phyloP scores from a whole-genome alignment of 1,284 basidiomycete genomes.

The Ustanciosporium gigantosporum region DNA sequence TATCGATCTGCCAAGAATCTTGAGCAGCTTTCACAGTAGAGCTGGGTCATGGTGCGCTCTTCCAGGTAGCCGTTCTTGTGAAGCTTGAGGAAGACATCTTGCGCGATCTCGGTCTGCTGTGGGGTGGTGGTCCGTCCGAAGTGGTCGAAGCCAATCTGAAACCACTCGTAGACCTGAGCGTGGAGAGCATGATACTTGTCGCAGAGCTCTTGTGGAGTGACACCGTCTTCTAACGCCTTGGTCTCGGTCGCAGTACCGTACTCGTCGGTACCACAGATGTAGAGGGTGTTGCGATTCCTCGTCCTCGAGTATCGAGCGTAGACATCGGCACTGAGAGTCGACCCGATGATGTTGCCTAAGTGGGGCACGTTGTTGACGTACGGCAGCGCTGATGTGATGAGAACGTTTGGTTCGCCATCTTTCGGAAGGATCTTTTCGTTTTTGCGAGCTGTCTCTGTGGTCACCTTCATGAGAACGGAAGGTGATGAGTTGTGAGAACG shows the following conservation, averaged over 20 bases:
- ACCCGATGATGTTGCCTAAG: conserved; percentile 98
- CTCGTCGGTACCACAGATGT: conserved; percentile 97
- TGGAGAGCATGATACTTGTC: conserved; percentile 92
- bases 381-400: conserved; percentile 94
- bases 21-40: conserved; percentile 53
- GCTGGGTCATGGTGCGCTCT: conserved; percentile 56
- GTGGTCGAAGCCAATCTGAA: conserved; percentile 88
- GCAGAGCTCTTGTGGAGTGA: conserved; percentile 83
- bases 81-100: conserved; percentile 59
- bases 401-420: conserved; percentile 63
- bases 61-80: conserved; percentile 57
- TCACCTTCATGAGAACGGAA: conserved; percentile 53
- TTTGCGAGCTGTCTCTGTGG: conserved; percentile 35
- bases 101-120: conserved; percentile 73
- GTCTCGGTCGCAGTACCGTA: conserved; percentile 99
- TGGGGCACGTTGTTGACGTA: conserved; percentile 99
- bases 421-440: conserved; percentile 49
- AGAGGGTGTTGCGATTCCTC: conserved; percentile 66
- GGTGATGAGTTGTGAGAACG: conserved; percentile 33
- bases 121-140: conserved; percentile 94
- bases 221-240: conserved; percentile 88
- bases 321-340: conserved; percentile 91
- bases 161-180: conserved; percentile 92
- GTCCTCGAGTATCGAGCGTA: conserved; percentile 79
- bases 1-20: conserved; percentile 60